These are phyloP conservation scores for Colletotrichum scovillei DNA, from an alignment of 2,329 filamentous ascomycete genomes.

Conservation along the genomic window DNA sequence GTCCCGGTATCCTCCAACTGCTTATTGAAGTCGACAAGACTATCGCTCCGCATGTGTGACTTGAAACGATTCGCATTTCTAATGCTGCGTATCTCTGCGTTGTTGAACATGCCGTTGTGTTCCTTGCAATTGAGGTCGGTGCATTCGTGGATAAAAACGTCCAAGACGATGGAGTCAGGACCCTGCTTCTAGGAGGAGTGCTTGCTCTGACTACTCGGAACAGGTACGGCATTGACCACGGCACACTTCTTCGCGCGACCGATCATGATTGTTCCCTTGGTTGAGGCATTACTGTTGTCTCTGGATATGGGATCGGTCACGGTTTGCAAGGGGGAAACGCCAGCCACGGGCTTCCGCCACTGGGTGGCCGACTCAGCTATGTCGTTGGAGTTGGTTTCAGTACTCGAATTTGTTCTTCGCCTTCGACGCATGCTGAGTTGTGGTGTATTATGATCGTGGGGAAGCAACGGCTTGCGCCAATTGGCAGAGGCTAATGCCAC, in stretches of 20 bases:
- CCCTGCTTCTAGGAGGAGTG: slow-evolving; percentile 18
- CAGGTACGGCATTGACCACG: neutral
- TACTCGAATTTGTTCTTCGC: neutral
- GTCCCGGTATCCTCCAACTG: neutral
- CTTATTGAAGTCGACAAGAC: slow-evolving; percentile 4
- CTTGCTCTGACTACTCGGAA: neutral
- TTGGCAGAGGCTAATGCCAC: slow-evolving; percentile 5
- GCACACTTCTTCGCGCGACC: neutral
- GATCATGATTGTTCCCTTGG: neutral
- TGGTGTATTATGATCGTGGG: neutral
- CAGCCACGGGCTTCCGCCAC: slow-evolving; percentile 11
- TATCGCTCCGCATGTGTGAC: neutral
- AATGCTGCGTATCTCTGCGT: slow-evolving; percentile 32
- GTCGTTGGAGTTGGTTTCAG: neutral
- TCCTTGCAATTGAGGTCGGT: slow-evolving; percentile 15
- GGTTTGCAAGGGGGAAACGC: slow-evolving; percentile 1
- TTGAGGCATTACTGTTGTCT: neutral
- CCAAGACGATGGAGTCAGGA: slow-evolving; percentile 14
- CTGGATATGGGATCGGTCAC: slow-evolving; percentile 1
- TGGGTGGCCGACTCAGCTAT: slow-evolving; percentile 17
- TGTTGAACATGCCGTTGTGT: slow-evolving; percentile 9
- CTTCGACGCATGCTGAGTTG: neutral
- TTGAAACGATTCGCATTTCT: slow-evolving; percentile 25
- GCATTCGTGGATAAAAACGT: slow-evolving; percentile 24
- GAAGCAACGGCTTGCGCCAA: slow-evolving; percentile 20